Conservation (phyloP, 345 rosid species). For the Clarkia xantiana region DNA sequence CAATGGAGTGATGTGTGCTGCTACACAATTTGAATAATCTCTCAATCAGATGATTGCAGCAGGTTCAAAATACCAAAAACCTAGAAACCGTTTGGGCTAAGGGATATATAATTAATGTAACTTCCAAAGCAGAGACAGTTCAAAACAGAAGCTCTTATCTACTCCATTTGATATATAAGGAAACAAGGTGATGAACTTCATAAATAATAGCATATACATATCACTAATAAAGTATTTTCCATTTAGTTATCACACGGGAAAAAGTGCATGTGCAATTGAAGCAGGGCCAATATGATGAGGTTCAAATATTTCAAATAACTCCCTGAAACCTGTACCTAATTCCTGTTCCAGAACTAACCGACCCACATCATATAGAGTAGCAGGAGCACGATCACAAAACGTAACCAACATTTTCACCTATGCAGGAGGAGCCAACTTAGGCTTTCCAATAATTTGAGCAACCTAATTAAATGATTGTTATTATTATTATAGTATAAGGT, state of each 20-base stretch:
- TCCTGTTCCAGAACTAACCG: constrained; percentile 50
- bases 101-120: too few relatives aligned
- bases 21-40: too few relatives aligned
- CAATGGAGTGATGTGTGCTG: too few relatives aligned
- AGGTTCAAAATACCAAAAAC: too few relatives aligned
- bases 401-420: constrained; percentile 90
- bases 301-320: constrained; percentile 62
- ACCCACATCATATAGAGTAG: constrained; percentile 46
- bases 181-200: too few relatives aligned
- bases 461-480: constrained; percentile 28
- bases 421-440: constrained; percentile 79
- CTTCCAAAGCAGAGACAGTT: too few relatives aligned
- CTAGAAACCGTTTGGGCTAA: too few relatives aligned
- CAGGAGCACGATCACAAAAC: constrained; percentile 79
- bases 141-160: too few relatives aligned
- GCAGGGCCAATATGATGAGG: constrained; percentile 80
- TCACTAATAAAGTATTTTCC: neutral
- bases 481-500: too few relatives aligned
- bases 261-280: constrained; percentile 79
- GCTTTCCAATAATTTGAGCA: constrained; percentile 86
- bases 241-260: neutral
- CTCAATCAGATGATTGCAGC: too few relatives aligned
- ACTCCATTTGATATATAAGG: too few relatives aligned
- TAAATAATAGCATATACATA: too few relatives aligned
- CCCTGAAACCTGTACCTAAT: constrained; percentile 38